Base-by-base conservation (phyloP, 306 rosid genomes). In the Quercus ilex region DNA sequence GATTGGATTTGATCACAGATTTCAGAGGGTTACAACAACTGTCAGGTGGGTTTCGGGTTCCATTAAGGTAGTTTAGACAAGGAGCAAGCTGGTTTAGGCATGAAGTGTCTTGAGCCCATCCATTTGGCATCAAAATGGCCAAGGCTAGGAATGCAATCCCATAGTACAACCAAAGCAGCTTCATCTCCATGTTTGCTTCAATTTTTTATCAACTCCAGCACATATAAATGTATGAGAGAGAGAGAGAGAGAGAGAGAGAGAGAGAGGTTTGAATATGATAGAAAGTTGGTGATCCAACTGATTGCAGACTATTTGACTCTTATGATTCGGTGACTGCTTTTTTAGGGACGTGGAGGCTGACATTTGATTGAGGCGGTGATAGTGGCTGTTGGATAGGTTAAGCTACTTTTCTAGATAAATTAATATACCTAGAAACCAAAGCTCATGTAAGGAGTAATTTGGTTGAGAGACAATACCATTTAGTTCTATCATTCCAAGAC, bases 11-110 rank as follows among this genome's bases (percentile, higher is more conserved):
- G 74, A 89, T 88, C 76, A 89, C 67, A 2, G 85, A 76, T 79
- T 84, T 88, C 2, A 91, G 79, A 58, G 93, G 97, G 38, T 85
- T 80, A 43, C 93, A 91, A 20, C 97, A 89, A 33, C 71, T 80
- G 25, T 77, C 80, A 15, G 90, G 90, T 2, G 93, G 93, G 12
- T 88, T 69, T 79, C 82, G 10, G 11, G 86, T 86, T 49, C 92
- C 92, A 59, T 88, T 85, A 0, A 91, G 86, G 78, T 83, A 89
- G 73, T 62, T 88, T 17, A 89, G 43, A 75, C 97, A 91, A 20
- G 91, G 91, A 57, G 83, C 75, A 2, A 89, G 79, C 87, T 69
- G 58, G 62, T 71, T 82, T 6, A 89, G 53, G 74, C 97, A 89
- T 2, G 86, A 73, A 5, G 57, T 83, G 56, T 83, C 80, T 72